Evolutionary conservation across 2,329 filamentous ascomycete species (phyloP).

Genomic region (Colletotrichum siamense): DNA sequence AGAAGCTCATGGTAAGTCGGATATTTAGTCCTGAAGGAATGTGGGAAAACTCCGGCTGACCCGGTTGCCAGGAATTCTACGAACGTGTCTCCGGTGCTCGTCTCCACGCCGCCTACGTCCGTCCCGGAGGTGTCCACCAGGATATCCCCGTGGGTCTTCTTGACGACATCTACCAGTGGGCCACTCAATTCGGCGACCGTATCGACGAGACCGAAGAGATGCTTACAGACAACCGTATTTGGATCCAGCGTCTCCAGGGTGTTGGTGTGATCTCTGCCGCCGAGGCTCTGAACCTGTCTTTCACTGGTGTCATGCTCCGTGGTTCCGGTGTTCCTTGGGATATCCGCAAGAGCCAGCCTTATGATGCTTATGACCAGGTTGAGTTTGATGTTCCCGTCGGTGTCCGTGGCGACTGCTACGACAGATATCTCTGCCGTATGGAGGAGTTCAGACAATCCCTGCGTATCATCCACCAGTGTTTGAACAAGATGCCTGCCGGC

Average conservation of each 20-base stretch:
- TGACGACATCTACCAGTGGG: constrained; percentile 99
- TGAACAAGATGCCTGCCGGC: constrained; percentile 98
- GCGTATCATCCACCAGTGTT: constrained; percentile 96
- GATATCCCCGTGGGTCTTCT: constrained; percentile 92
- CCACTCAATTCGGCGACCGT: constrained; percentile 96
- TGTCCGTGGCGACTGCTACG: constrained; percentile 97
- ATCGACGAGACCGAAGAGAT: constrained; percentile 99
- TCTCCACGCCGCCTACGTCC: constrained; percentile 95
- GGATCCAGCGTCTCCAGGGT: constrained; percentile 91
- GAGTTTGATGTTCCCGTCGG: constrained; percentile 98
- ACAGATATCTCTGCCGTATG: constrained; percentile 98
- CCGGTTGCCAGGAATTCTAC: constrained; percentile 84
- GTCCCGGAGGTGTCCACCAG: constrained; percentile 94
- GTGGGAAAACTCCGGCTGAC: neutral
- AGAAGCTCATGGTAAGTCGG: constrained; percentile 92
- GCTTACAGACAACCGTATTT: constrained; percentile 98
- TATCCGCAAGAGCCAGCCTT: constrained; percentile 94
- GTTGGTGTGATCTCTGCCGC: constrained; percentile 89
- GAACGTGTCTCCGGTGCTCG: constrained; percentile 98
- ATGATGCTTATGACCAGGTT: constrained; percentile 96
- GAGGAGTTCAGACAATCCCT: constrained; percentile 99
- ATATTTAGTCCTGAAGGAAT: neutral
- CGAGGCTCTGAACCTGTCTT: constrained; percentile 96
- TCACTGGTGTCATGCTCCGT: constrained; percentile 97
- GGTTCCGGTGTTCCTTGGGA: constrained; percentile 97